Conservation (phyloP, 306 rosid species). For the Acacia confusa region DNA sequence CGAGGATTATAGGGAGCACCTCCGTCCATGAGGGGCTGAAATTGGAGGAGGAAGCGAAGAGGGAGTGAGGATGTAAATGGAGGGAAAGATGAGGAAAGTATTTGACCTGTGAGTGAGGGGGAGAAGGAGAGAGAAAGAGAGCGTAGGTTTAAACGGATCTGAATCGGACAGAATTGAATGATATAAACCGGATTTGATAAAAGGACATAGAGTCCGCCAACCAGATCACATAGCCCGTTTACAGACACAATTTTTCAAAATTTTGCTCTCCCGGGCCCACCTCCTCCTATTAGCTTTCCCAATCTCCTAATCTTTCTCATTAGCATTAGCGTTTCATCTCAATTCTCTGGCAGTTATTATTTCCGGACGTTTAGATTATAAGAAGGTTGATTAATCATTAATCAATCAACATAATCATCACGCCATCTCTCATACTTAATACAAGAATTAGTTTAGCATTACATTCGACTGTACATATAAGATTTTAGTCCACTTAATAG, state of each 20-base stretch:
- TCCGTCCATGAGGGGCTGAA: conserved; percentile 41
- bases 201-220: conserved; percentile 33
- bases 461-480: too few relatives aligned
- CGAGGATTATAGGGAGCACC: conserved; percentile 47
- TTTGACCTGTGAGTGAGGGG: conserved; percentile 37
- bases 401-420: too few relatives aligned
- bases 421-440: too few relatives aligned
- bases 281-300: not conserved
- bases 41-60: not conserved
- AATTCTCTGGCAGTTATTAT: not conserved
- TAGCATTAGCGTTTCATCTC: not conserved
- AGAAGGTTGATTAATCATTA: too few relatives aligned
- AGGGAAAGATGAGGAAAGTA: conserved; percentile 53
- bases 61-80: conserved; percentile 34
- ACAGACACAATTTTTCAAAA: not conserved
- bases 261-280: not conserved
- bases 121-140: not conserved
- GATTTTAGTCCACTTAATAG: too few relatives aligned
- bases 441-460: too few relatives aligned
- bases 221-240: not conserved
- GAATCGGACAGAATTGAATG: conserved; percentile 42
- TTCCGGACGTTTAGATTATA: not conserved
- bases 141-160: conserved; percentile 41
- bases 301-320: not conserved
- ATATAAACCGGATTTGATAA: conserved; percentile 43